These are phyloP conservation scores for Papilionanthe hybrid DNA, from an alignment of 116 monocot species.

Conservation along the genomic window DNA sequence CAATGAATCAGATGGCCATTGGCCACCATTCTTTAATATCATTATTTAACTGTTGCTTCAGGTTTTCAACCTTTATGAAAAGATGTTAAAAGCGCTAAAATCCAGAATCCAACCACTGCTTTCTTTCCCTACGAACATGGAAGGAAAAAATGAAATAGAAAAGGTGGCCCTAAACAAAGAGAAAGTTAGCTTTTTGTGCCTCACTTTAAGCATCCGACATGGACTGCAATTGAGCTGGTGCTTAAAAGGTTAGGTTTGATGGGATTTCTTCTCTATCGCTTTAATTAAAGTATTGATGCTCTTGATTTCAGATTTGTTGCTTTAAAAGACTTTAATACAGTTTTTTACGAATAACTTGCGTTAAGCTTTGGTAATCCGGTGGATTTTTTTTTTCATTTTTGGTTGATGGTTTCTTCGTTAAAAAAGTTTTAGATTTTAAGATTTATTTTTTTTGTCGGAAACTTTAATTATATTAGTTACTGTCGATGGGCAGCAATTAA, in stretches of 20 bases:
- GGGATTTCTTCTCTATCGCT: not conserved
- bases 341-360: no score
- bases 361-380: no score
- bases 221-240: not conserved
- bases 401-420: no score
- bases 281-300: not conserved
- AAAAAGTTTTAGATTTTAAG: no score
- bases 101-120: not conserved
- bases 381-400: no score
- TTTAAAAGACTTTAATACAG: not conserved
- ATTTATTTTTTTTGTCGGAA: no score
- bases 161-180: not conserved
- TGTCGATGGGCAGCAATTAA: no score
- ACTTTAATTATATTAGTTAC: no score
- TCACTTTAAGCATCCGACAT: not conserved
- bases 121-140: not conserved
- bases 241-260: not conserved
- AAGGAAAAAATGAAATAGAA: not conserved
- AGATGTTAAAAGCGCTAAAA: not conserved
- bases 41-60: not conserved
- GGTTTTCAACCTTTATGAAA: not conserved
- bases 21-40: slow-evolving; percentile 4
- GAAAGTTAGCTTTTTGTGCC: not conserved
- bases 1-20: slow-evolving; percentile 2
- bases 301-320: not conserved